Evolutionary conservation across 2,329 filamentous ascomycete species (phyloP), one percentile per base, ranked within the genome.

Genomic region (Fusarium sp.): DNA sequence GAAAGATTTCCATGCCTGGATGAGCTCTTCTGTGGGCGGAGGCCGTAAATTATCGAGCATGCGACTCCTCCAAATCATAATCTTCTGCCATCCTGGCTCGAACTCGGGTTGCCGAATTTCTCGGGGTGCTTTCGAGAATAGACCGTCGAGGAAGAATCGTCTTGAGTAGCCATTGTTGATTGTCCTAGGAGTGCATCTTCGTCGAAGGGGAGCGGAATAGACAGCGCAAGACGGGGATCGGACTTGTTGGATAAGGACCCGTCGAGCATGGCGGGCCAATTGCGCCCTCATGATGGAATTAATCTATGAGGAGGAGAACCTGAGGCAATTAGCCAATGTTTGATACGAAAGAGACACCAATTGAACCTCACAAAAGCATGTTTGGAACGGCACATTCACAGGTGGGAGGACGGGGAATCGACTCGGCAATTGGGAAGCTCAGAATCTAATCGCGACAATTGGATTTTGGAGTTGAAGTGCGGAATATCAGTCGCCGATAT

Each of bases 81-180:
- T 88, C 18, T 87, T 87, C 70, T 90, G 89, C 76, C 94, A 88
- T 57, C 94, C 94, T 1, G 89, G 92, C 75, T 90, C 92, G 66
- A 90, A 83, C 74, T 90, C 86, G 54, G 90, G 85, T 26, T 89
- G 85, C 78, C 89, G 91, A 45, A 90, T 81, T 61, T 87, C 83
- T 64, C 88, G 85, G 20, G 89, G 86, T 6, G 88, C 82, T 74
- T 90, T 89, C 69, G 85, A 78, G 73, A 92, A 87, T 49, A 94
- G 82, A 30, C 86, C 86, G 40, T 78, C 76, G 74, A 94, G 86
- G 63, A 95, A 89, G 6, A 86, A 86, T 52, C 83, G 75, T 37
- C 74, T 69, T 27, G 75, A 77, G 17, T 45, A 63, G 30, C 67
- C 60, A 37, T 74, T 71, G 33, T 67, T 63, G 18, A 73, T 64